phyloP scores from a whole-genome alignment of 352 stramenopile species.

The Phytophthora foliorum region DNA sequence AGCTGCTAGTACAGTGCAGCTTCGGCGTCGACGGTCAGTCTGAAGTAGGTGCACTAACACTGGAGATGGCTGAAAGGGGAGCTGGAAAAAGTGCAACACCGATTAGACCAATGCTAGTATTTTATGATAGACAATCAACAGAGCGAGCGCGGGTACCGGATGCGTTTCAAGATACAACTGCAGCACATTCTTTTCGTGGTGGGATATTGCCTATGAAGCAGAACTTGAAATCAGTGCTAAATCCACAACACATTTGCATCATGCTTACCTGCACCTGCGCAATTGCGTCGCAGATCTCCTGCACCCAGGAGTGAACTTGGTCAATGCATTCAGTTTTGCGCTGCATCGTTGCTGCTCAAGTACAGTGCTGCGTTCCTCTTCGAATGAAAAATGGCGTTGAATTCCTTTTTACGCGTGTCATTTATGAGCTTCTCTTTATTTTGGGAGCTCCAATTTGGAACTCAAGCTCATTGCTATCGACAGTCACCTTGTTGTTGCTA shows the following conservation, averaged over 20 bases:
- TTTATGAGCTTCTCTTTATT: constrained; percentile 31
- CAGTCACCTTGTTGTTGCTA: constrained; percentile 2
- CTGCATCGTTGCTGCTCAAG: constrained; percentile 8
- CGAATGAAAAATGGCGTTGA: constrained; percentile 6
- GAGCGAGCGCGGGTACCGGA: constrained; percentile 30
- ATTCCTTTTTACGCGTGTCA: constrained; percentile 11
- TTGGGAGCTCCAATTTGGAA: constrained; percentile 16
- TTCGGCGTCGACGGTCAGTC: constrained; percentile 37
- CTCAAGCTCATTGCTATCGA: constrained; percentile 7
- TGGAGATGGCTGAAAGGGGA: constrained; percentile 64
- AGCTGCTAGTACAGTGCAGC: constrained; percentile 1
- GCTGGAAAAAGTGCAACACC: constrained; percentile 25
- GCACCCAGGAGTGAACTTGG: constrained; percentile 14
- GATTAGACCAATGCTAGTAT: background rate
- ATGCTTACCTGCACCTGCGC: constrained; percentile 34
- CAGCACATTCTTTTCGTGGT: constrained; percentile 48
- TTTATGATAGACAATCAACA: background rate
- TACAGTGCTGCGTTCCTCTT: background rate
- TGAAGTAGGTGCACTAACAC: constrained; percentile 59
- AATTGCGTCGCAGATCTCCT: constrained; percentile 16
- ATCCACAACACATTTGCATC: background rate
- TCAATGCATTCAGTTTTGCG: constrained; percentile 9
- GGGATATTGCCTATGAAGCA: constrained; percentile 19
- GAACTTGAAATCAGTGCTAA: background rate
- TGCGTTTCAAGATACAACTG: constrained; percentile 60